Percentiles rank a stretch among this genome's conserved stretches.
Evolutionary conservation across 371 early-diverging fungal genomes (phyloP).

Genomic region (Mortierella sp.): DNA sequence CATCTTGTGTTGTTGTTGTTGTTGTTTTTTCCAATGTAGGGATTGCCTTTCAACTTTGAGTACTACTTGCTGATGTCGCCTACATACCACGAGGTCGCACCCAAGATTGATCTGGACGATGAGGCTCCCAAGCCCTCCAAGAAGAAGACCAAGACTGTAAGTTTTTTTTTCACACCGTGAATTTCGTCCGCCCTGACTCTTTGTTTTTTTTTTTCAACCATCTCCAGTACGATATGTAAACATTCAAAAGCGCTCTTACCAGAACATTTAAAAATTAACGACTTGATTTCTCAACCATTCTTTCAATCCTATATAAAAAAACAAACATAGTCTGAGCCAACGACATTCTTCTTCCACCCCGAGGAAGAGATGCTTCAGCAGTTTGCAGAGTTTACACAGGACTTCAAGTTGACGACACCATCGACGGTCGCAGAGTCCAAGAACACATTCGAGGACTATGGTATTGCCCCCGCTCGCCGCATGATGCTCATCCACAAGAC

Average conservation of each 20-base stretch:
- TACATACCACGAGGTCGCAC: conserved; percentile 86
- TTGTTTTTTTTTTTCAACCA: not conserved
- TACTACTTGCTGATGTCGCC: conserved; percentile 88
- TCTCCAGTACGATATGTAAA: not conserved
- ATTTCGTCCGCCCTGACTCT: too few species aligned
- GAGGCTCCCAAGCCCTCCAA: conserved; percentile 59
- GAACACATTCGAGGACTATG: conserved; percentile 88
- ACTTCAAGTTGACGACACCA: conserved; percentile 77
- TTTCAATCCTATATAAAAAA: not conserved
- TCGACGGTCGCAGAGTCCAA: conserved; percentile 80
- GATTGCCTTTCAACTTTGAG: conserved; percentile 83
- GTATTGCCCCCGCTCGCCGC: conserved; percentile 84
- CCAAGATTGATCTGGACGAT: conserved; percentile 71
- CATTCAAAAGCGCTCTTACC: not conserved
- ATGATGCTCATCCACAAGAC: conserved; percentile 79
- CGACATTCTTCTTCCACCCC: conserved; percentile 85
- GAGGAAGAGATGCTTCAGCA: conserved; percentile 93
- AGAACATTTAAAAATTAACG: not conserved
- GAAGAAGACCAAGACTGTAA: conserved; percentile 69
- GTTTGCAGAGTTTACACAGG: conserved; percentile 69
- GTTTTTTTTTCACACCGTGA: not conserved
- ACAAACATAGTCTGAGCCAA: conserved; percentile 49
- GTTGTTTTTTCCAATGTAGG: conserved; percentile 56
- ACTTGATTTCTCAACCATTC: too few species aligned
- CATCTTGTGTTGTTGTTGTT: not conserved